These are phyloP conservation scores for Aspergillus sp. DNA, from an alignment of 2,329 filamentous ascomycete species.

Conservation along the genomic window DNA sequence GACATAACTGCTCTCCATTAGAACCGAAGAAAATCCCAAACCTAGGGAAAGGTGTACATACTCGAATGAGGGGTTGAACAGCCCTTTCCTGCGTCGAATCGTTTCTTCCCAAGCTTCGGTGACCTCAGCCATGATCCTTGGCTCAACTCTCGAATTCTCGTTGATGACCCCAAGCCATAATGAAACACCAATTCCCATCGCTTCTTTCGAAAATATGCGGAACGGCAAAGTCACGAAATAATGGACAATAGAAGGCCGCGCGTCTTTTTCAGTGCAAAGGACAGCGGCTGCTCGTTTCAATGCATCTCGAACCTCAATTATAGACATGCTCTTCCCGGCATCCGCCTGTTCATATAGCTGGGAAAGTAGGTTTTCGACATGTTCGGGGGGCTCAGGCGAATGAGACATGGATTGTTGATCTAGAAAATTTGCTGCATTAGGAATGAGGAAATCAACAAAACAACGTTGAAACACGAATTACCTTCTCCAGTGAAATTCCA, in stretches of 20 bases:
- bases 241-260: constrained; percentile 71
- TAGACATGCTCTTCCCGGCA: constrained; percentile 59
- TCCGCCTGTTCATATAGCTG: constrained; percentile 65
- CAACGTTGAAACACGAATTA: constrained; percentile 7
- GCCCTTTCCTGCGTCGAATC: constrained; percentile 65
- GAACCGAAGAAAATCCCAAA: background rate
- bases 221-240: constrained; percentile 91
- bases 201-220: constrained; percentile 83
- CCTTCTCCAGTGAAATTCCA: constrained; percentile 5
- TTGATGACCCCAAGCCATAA: constrained; percentile 96
- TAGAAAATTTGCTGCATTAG: background rate
- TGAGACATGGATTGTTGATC: background rate
- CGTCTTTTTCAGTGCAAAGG: constrained; percentile 66
- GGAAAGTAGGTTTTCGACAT: constrained; percentile 53
- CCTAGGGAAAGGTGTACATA: constrained; percentile 31
- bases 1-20: constrained; percentile 45
- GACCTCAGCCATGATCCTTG: constrained; percentile 77
- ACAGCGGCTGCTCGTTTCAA: constrained; percentile 78
- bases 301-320: constrained; percentile 69
- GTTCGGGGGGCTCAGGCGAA: constrained; percentile 25
- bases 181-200: constrained; percentile 89
- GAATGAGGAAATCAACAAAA: background rate
- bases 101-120: constrained; percentile 85
- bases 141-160: constrained; percentile 82
- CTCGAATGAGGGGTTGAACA: constrained; percentile 67